Evolutionary conservation across 164 flowering plant species (phyloP).

Genomic region (Stephania yunnanensis): DNA sequence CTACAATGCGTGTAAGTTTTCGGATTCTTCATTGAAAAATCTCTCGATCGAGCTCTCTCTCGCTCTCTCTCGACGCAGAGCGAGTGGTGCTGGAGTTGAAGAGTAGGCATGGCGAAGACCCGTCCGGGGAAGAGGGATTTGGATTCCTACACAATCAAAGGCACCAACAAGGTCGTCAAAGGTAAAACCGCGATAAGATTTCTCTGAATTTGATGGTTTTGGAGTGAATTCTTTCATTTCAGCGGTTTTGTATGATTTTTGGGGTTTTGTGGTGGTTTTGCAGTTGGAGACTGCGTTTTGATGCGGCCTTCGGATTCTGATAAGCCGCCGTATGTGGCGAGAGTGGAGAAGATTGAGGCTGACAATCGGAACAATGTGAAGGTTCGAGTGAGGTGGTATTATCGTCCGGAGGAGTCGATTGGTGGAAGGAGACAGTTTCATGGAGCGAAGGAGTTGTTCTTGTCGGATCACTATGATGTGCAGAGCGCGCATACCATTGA

Average conservation of each 20-base stretch:
- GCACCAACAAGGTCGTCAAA: slow-evolving; percentile 26
- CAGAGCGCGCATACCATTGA: slow-evolving; percentile 76
- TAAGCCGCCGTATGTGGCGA: slow-evolving; percentile 66
- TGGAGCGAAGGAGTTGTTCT: slow-evolving; percentile 62
- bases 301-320: slow-evolving; percentile 65
- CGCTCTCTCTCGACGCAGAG: not conserved
- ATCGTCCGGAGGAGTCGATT: slow-evolving; percentile 64
- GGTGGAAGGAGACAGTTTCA: slow-evolving; percentile 75
- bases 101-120: slow-evolving; percentile 22
- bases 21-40: slow-evolving; percentile 3
- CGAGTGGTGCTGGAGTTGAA: not conserved
- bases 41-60: not conserved
- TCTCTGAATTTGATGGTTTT: not conserved
- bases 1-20: slow-evolving; percentile 3
- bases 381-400: slow-evolving; percentile 67
- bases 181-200: slow-evolving; percentile 6
- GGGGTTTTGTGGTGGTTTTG: not conserved
- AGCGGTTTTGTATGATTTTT: slow-evolving; percentile 1
- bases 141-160: slow-evolving; percentile 28
- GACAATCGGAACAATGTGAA: slow-evolving; percentile 55
- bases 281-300: slow-evolving; percentile 70
- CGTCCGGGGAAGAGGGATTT: slow-evolving; percentile 28
- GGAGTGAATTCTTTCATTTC: not conserved
- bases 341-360: slow-evolving; percentile 54
- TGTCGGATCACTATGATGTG: slow-evolving; percentile 63